Percentiles rank a stretch among this genome's conserved stretches.
phyloP scores from a whole-genome alignment of 2,329 filamentous ascomycete species.

The Macrophomina pseudophaseolina region DNA sequence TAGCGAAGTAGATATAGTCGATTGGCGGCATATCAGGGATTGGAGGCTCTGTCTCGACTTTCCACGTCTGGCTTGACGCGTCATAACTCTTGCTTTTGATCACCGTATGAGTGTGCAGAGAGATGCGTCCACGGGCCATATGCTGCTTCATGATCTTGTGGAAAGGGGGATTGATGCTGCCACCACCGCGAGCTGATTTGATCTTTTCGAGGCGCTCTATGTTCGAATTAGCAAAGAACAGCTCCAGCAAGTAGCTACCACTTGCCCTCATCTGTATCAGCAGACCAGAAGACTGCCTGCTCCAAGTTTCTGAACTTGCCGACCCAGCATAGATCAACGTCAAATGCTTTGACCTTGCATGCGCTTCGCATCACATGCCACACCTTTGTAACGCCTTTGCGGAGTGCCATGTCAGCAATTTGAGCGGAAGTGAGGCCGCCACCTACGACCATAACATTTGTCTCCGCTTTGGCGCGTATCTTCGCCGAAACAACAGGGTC shows the following conservation, averaged over 20 bases:
- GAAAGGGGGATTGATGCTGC: conserved; percentile 75
- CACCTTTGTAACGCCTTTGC: conserved; percentile 68
- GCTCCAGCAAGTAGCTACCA: not conserved
- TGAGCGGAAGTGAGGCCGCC: conserved; percentile 80
- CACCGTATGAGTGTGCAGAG: conserved; percentile 63
- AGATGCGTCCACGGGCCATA: conserved; percentile 56
- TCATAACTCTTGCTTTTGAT: conserved; percentile 61
- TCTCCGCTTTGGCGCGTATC: conserved; percentile 56
- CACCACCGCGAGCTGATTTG: conserved; percentile 70
- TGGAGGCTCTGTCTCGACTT: conserved; percentile 58
- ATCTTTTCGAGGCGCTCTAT: conserved; percentile 69
- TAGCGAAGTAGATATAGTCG: conserved; percentile 78
- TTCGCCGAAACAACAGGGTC: conserved; percentile 58
- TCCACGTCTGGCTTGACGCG: conserved; percentile 53
- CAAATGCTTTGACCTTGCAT: conserved; percentile 74
- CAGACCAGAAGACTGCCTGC: conserved; percentile 77
- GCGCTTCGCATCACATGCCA: conserved; percentile 70
- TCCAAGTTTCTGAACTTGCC: conserved; percentile 81
- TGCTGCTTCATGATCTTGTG: conserved; percentile 70
- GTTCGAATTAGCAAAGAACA: not conserved
- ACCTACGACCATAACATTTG: conserved; percentile 72
- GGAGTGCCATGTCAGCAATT: conserved; percentile 69
- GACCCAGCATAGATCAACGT: conserved; percentile 78
- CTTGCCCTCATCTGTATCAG: conserved; percentile 67
- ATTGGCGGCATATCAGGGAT: conserved; percentile 55